These are phyloP conservation scores for Simmondsia chinensis DNA, from an alignment of 148 eudicot genomes.

Conservation along the genomic window DNA sequence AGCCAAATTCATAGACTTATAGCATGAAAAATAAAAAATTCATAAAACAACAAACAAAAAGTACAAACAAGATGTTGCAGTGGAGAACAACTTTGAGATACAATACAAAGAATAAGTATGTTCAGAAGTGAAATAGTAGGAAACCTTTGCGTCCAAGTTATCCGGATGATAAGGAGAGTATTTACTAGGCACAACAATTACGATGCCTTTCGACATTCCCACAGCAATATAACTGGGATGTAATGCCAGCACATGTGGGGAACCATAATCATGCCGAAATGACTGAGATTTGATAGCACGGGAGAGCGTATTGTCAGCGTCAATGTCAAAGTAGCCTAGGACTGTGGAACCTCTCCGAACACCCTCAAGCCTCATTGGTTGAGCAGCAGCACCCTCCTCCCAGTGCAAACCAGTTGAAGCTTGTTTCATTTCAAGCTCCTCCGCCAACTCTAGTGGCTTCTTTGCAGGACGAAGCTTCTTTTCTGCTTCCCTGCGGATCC, in stretches of 20 bases:
- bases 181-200: slow-evolving; percentile 73
- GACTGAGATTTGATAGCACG: slow-evolving; percentile 53
- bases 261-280: slow-evolving; percentile 74
- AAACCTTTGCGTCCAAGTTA: slow-evolving; percentile 77
- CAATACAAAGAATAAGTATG: background rate
- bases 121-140: slow-evolving; percentile 5
- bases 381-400: slow-evolving; percentile 86
- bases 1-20: too few relatives aligned
- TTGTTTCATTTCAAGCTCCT: slow-evolving; percentile 77
- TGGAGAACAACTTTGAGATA: background rate
- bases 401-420: slow-evolving; percentile 65
- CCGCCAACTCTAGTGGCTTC: slow-evolving; percentile 68
- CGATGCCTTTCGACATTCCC: slow-evolving; percentile 72
- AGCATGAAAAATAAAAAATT: background rate
- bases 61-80: background rate
- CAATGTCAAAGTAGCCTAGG: slow-evolving; percentile 68
- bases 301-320: slow-evolving; percentile 52
- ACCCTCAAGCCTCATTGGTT: slow-evolving; percentile 97
- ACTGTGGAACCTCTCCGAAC: slow-evolving; percentile 61
- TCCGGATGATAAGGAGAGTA: slow-evolving; percentile 67
- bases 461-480: slow-evolving; percentile 24
- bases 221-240: slow-evolving; percentile 74
- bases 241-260: slow-evolving; percentile 61
- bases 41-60: background rate
- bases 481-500: slow-evolving; percentile 19